A percentile compares a stretch with the other conserved stretches of the same genome.
Conservation (phyloP, 176 grass and related monocot genomes). For the Musa itinerans region DNA sequence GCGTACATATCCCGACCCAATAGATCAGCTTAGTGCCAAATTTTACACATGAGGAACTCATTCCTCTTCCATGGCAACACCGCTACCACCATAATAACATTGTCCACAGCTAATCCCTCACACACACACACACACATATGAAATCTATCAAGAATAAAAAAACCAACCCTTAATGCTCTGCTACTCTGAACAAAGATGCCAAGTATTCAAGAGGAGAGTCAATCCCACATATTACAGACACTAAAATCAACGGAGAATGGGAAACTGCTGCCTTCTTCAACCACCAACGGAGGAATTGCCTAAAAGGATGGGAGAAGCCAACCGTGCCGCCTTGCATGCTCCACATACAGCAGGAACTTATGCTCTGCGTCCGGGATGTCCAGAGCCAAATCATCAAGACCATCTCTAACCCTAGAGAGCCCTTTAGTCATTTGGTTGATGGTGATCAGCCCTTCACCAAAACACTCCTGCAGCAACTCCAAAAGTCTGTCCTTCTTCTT, state of each 20-base stretch:
- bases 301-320: constrained; percentile 12
- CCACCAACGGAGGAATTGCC: not conserved
- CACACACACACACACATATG: too few species aligned
- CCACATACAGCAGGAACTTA: constrained; percentile 2
- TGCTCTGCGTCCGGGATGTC: constrained; percentile 12
- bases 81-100: not conserved
- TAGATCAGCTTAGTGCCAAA: too few species aligned
- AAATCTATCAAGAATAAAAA: not conserved
- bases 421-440: constrained; percentile 20
- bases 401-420: constrained; percentile 13
- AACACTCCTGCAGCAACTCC: constrained; percentile 17
- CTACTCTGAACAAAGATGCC: not conserved
- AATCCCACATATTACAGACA: not conserved
- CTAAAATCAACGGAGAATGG: not conserved
- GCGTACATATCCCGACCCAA: too few species aligned
- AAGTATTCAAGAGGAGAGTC: not conserved
- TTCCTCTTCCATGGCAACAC: not conserved
- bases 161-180: not conserved
- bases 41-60: not conserved
- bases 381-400: constrained; percentile 14
- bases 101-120: not conserved
- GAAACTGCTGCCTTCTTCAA: not conserved
- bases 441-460: constrained; percentile 16
- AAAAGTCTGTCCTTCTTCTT: constrained; percentile 16
- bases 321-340: not conserved